These are phyloP conservation scores for Thraustochytrium striatum DNA, from an alignment of 352 stramenopile species.

Conservation along the genomic window DNA sequence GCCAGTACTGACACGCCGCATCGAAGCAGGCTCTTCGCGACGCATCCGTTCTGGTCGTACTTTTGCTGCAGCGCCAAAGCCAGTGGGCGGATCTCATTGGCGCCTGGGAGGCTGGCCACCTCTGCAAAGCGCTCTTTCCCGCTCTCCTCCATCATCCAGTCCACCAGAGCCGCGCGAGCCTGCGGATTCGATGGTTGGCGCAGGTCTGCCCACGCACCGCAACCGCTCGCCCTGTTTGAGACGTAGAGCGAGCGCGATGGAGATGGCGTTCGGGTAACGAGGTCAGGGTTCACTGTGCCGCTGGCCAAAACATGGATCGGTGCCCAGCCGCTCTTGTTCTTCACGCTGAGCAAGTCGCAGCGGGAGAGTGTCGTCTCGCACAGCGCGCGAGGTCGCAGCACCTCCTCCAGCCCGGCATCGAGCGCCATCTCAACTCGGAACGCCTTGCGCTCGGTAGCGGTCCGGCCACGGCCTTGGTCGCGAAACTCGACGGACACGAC, in stretches of 20 bases:
- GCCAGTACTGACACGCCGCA: no score
- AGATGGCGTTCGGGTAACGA: background rate
- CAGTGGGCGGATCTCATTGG: no score
- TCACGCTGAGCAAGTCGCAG: background rate
- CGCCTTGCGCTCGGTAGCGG: background rate
- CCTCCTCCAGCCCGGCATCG: background rate
- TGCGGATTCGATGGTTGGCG: no score
- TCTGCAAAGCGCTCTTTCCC: no score
- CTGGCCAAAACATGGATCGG: background rate
- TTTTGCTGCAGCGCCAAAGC: no score
- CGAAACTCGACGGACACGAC: background rate
- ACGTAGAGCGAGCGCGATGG: background rate
- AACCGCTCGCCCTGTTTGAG: background rate
- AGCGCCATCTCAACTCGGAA: conserved; percentile 9
- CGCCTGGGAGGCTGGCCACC: no score
- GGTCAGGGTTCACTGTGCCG: background rate
- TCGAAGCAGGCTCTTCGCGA: no score
- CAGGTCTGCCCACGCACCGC: no score
- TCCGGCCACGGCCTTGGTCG: background rate
- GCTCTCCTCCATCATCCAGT: no score
- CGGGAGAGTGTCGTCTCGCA: background rate
- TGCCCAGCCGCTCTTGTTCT: background rate
- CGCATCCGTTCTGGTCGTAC: no score
- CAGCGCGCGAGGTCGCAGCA: background rate
- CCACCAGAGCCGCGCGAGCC: no score